Evolutionary conservation across 139 green algal genomes (phyloP).

Genomic region (Chara braunii): DNA sequence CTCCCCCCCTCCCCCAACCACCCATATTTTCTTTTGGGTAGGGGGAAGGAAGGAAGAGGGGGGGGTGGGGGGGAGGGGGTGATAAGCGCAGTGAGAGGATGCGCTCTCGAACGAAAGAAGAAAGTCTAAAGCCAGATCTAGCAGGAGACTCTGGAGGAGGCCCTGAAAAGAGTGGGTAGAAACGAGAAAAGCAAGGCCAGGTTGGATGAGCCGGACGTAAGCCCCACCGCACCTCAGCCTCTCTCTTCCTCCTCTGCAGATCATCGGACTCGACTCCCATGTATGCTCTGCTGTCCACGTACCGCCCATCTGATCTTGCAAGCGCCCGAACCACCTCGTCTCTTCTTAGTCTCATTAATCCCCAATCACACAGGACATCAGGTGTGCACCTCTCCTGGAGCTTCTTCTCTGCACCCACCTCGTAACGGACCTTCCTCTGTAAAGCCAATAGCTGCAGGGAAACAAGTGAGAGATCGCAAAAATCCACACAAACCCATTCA

Average conservation of each 20-base stretch:
- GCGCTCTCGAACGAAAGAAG: no score
- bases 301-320: constrained; percentile 7
- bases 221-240: background rate
- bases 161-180: no score
- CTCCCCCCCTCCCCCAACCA: no score
- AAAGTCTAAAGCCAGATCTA: no score
- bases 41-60: no score
- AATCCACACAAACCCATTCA: no score
- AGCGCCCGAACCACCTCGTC: constrained; percentile 8
- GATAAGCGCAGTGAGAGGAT: no score
- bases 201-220: background rate
- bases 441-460: constrained; percentile 41
- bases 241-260: constrained; percentile 6
- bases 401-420: constrained; percentile 41
- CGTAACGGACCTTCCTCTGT: constrained; percentile 36
- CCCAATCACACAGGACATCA: constrained; percentile 24
- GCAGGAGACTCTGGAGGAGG: no score
- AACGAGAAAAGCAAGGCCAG: no score
- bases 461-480: no score
- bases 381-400: constrained; percentile 8
- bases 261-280: background rate
- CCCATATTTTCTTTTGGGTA: no score
- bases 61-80: no score
- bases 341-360: constrained; percentile 3
- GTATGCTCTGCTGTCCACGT: background rate